These are phyloP conservation scores for Saururus chinensis DNA, from an alignment of 164 flowering plant species.

Conservation along the genomic window DNA sequence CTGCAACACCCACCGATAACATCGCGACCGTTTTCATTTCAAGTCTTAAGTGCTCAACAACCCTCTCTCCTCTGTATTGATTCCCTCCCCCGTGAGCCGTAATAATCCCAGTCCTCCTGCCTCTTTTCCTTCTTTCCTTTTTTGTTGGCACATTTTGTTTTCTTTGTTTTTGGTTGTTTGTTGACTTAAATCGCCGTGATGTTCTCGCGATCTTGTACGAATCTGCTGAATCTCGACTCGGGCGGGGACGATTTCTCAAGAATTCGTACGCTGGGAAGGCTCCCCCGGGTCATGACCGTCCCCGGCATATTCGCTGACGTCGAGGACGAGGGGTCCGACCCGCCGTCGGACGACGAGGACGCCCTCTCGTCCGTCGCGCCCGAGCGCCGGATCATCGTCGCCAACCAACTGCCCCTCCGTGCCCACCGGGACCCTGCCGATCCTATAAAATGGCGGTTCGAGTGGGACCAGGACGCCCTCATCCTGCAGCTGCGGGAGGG, in stretches of 20 bases:
- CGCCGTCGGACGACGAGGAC: neutral
- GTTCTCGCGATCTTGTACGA: constrained; percentile 7
- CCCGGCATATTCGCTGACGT: constrained; percentile 8
- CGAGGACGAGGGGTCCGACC: neutral
- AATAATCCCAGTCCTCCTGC: no score
- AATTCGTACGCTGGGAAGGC: neutral
- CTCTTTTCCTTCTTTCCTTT: no score
- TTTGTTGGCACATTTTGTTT: neutral
- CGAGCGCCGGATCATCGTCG: constrained; percentile 35
- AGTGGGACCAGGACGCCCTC: constrained; percentile 26
- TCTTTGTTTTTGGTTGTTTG: neutral
- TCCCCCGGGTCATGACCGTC: constrained; percentile 5
- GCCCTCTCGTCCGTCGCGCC: constrained; percentile 5
- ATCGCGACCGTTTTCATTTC: no score
- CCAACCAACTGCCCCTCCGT: constrained; percentile 45
- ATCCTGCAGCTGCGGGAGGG: constrained; percentile 25
- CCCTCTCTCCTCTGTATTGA: no score
- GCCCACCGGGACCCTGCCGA: constrained; percentile 8
- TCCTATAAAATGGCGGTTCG: constrained; percentile 23
- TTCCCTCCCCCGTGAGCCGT: no score
- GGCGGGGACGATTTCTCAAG: constrained; percentile 2
- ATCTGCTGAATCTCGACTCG: constrained; percentile 2
- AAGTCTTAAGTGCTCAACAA: no score
- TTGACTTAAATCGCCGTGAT: neutral
- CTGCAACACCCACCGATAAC: no score